Evolutionary conservation across 192 early-diverging fungal species (phyloP).

Genomic region (Backusella morwellensis): DNA sequence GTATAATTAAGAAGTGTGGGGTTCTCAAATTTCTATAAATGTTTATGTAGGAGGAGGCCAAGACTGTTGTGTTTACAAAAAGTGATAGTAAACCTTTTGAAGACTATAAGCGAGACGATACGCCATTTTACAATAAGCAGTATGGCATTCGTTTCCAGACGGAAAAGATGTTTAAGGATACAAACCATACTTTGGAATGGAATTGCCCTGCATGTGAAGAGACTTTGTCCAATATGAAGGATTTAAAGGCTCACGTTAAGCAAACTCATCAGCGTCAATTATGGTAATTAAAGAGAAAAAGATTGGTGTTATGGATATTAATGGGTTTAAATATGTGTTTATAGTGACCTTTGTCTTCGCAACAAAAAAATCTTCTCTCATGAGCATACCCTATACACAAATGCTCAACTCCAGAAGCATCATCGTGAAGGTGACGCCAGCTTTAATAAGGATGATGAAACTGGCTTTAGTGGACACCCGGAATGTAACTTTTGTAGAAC

Average conservation of each 20-base stretch:
- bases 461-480: conserved; percentile 84
- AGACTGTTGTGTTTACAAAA: conserved; percentile 75
- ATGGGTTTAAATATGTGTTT: neutral
- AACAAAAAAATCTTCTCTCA: conserved; percentile 93
- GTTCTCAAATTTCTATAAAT: neutral
- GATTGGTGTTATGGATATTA: neutral
- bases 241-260: conserved; percentile 80
- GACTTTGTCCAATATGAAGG: conserved; percentile 73
- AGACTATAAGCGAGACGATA: conserved; percentile 45
- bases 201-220: conserved; percentile 90
- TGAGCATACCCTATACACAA: conserved; percentile 86
- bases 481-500: conserved; percentile 85
- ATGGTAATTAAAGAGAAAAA: conserved; percentile 57
- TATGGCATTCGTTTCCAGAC: conserved; percentile 76
- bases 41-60: conserved; percentile 65
- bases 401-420: conserved; percentile 74
- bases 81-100: conserved; percentile 55
- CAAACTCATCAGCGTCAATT: conserved; percentile 70
- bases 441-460: conserved; percentile 47
- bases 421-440: conserved; percentile 64
- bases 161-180: conserved; percentile 71
- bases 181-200: conserved; percentile 70
- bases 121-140: conserved; percentile 64
- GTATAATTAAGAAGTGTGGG: neutral
- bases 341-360: conserved; percentile 83